phyloP scores from a whole-genome alignment of 176 grass and related monocot species.

The Ananas comosus region DNA sequence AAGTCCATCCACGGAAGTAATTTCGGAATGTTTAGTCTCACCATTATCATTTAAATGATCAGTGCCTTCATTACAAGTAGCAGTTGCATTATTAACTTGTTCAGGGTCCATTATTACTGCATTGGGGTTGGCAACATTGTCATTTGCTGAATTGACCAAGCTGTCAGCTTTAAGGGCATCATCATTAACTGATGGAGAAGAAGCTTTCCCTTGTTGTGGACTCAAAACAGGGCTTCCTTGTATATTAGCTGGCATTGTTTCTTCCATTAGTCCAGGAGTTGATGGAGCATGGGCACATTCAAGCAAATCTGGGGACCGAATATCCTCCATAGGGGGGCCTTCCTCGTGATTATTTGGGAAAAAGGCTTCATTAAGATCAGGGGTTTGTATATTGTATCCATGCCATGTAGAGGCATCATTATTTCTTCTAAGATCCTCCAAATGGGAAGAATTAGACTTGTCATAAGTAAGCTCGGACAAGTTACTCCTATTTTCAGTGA shows the following conservation, averaged over 20 bases:
- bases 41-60: not conserved
- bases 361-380: slow-evolving; percentile 85
- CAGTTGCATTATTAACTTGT: slow-evolving; percentile 1
- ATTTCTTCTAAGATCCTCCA: slow-evolving; percentile 25
- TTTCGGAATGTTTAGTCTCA: not conserved
- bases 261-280: slow-evolving; percentile 87
- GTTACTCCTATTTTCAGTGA: slow-evolving; percentile 31
- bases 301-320: slow-evolving; percentile 43
- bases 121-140: slow-evolving; percentile 20
- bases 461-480: slow-evolving; percentile 32
- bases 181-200: slow-evolving; percentile 55
- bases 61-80: slow-evolving; percentile 14
- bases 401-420: slow-evolving; percentile 44
- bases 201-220: slow-evolving; percentile 46
- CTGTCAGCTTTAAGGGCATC: slow-evolving; percentile 42
- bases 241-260: slow-evolving; percentile 61
- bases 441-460: slow-evolving; percentile 18
- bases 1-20: not conserved
- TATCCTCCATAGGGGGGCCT: slow-evolving; percentile 45
- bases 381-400: slow-evolving; percentile 63
- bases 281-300: slow-evolving; percentile 69
- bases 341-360: slow-evolving; percentile 51
- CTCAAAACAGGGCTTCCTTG: slow-evolving; percentile 67
- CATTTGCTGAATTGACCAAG: slow-evolving; percentile 32
- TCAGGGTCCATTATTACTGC: not conserved